phyloP scores from a whole-genome alignment of 768 basidiomycete genomes.

The Calocybe indica region DNA sequence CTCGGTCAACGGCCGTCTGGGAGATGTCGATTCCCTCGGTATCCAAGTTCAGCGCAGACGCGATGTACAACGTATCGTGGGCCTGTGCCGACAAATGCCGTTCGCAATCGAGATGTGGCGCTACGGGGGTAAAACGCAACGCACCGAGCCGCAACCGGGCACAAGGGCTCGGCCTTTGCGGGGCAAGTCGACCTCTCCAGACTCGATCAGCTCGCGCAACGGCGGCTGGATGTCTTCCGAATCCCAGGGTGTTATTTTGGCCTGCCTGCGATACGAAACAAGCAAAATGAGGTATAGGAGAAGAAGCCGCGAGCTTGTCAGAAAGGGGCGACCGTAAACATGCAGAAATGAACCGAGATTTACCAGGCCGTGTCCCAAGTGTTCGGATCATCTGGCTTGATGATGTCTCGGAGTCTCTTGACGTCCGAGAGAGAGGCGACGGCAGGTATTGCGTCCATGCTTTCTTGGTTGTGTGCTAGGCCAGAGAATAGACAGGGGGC shows the following conservation, averaged over 20 bases:
- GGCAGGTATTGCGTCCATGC: too few relatives aligned
- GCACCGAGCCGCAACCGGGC: slow-evolving; percentile 42
- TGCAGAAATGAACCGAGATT: not conserved
- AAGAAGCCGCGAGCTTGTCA: not conserved
- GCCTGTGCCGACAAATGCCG: slow-evolving; percentile 33
- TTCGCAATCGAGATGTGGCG: too few relatives aligned
- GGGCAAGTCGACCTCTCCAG: slow-evolving; percentile 38
- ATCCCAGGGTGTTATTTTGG: slow-evolving; percentile 57
- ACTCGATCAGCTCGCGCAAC: slow-evolving; percentile 44
- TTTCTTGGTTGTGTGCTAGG: too few relatives aligned
- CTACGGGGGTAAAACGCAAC: not conserved
- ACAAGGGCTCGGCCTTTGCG: slow-evolving; percentile 19
- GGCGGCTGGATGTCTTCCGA: slow-evolving; percentile 47
- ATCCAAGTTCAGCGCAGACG: slow-evolving; percentile 40
- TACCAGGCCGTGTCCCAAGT: slow-evolving; percentile 14
- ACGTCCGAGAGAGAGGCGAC: not conserved
- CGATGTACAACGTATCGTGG: slow-evolving; percentile 54
- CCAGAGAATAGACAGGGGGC: too few relatives aligned
- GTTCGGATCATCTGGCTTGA: slow-evolving; percentile 10
- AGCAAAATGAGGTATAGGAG: too few relatives aligned
- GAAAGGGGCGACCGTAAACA: not conserved
- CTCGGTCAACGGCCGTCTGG: slow-evolving; percentile 42
- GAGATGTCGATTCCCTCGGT: slow-evolving; percentile 53
- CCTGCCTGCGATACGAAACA: slow-evolving; percentile 26
- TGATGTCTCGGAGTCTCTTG: slow-evolving; percentile 4